Percentiles rank a stretch among this genome's conserved stretches.
Evolutionary conservation across 2,329 filamentous ascomycete species (phyloP).

Genomic region (Cercospora sesami): DNA sequence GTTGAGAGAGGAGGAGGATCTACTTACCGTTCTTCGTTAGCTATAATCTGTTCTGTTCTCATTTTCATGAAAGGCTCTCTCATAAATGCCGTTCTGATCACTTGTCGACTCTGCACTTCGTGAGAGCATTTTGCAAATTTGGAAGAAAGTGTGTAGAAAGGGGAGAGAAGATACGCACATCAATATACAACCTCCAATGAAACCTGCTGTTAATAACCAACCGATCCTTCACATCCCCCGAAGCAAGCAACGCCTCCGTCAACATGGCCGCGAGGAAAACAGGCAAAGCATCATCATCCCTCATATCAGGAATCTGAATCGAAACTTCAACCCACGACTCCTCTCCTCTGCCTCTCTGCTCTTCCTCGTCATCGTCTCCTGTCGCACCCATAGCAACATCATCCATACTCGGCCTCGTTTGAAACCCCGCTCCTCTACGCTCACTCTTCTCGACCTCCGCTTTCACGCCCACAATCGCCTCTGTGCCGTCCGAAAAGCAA

Average conservation of each 20-base stretch:
- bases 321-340: conserved; percentile 83
- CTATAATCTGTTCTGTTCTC: neutral
- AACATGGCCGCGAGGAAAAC: conserved; percentile 88
- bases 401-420: conserved; percentile 9
- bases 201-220: conserved; percentile 87
- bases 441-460: conserved; percentile 81
- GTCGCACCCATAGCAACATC: conserved; percentile 21
- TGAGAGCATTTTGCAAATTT: neutral
- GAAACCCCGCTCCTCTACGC: conserved; percentile 28
- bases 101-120: neutral
- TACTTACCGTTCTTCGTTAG: conserved; percentile 42
- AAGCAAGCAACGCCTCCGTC: conserved; percentile 77
- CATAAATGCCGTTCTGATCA: too few relatives aligned
- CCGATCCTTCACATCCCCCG: conserved; percentile 64
- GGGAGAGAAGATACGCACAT: conserved; percentile 62
- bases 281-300: conserved; percentile 87
- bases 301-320: conserved; percentile 85
- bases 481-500: conserved; percentile 91
- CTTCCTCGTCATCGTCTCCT: conserved; percentile 43
- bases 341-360: conserved; percentile 51
- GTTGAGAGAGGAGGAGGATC: conserved; percentile 91
- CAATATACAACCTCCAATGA: conserved; percentile 95
- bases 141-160: neutral
- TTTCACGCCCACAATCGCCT: conserved; percentile 94
- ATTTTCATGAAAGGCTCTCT: neutral